Conservation (phyloP, 352 stramenopile species). For the Halophytophthora polymorphica region DNA sequence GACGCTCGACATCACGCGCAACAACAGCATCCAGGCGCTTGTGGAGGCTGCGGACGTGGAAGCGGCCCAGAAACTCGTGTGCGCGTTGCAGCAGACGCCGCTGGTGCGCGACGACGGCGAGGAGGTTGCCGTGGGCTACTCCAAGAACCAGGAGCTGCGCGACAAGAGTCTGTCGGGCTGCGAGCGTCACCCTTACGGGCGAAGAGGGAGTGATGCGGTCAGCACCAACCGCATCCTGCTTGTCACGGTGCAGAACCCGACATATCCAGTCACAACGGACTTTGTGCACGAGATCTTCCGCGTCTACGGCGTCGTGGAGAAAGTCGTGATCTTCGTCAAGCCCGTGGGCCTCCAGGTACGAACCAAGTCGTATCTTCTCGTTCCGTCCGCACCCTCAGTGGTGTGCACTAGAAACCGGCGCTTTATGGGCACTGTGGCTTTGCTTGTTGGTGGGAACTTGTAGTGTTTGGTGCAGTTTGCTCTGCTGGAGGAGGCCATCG, state of each 20-base stretch:
- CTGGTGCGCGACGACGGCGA: constrained; percentile 22
- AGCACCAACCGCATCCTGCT: constrained; percentile 57
- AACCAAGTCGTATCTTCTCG: not conserved
- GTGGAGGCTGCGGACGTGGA: constrained; percentile 37
- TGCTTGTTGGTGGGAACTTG: not conserved
- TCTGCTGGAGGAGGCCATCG: constrained; percentile 33
- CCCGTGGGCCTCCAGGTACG: constrained; percentile 43
- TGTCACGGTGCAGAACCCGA: constrained; percentile 66
- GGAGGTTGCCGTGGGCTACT: constrained; percentile 32
- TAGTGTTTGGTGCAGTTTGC: constrained; percentile 60
- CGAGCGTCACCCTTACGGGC: constrained; percentile 4
- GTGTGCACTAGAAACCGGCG: not conserved
- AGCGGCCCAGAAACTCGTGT: constrained; percentile 25
- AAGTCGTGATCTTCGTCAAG: constrained; percentile 65
- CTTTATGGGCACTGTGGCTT: not conserved
- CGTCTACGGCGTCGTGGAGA: constrained; percentile 49
- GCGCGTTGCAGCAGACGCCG: constrained; percentile 21
- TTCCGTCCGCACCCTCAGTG: no score
- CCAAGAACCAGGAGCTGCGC: constrained; percentile 62
- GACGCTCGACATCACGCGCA: constrained; percentile 27
- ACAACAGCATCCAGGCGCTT: constrained; percentile 44
- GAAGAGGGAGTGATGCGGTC: constrained; percentile 1
- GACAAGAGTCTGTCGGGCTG: constrained; percentile 19
- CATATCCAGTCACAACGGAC: constrained; percentile 54
- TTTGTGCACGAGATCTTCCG: constrained; percentile 49